Conservation (phyloP, 352 stramenopile species). For the Aphanomyces stellatus region DNA sequence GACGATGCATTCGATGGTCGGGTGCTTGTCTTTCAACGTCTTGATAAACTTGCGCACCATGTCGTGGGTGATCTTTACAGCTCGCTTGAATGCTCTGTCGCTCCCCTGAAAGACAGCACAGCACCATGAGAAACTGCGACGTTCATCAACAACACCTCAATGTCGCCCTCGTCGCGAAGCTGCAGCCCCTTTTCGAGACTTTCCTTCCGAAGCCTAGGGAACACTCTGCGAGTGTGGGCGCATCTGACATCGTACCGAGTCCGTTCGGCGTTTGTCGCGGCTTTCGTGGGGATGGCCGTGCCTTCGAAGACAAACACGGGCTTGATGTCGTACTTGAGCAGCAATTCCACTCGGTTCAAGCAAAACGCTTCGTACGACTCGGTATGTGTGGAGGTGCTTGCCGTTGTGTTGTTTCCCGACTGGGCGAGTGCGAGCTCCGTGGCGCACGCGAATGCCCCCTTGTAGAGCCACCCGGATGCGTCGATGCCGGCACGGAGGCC, state of each 20-base stretch:
- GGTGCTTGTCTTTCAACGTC: conserved; percentile 41
- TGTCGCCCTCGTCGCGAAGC: conserved; percentile 12
- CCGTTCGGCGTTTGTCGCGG: conserved; percentile 38
- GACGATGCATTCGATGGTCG: conserved; percentile 86
- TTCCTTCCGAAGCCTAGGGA: neutral
- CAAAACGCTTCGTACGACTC: conserved; percentile 74
- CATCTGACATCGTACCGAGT: conserved; percentile 27
- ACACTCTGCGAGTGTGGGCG: neutral
- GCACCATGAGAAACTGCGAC: neutral
- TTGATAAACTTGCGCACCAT: conserved; percentile 66
- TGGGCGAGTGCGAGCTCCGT: conserved; percentile 65
- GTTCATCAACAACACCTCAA: no score
- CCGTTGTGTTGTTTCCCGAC: neutral
- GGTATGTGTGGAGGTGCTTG: neutral
- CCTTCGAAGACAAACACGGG: conserved; percentile 93
- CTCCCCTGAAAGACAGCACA: neutral
- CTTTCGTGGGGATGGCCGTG: conserved; percentile 82
- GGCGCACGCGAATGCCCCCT: conserved; percentile 82
- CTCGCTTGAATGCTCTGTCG: conserved; percentile 35
- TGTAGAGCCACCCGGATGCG: conserved; percentile 80
- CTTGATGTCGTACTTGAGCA: conserved; percentile 76
- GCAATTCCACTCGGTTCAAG: conserved; percentile 80
- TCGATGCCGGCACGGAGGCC: conserved; percentile 71
- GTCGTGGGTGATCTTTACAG: conserved; percentile 54
- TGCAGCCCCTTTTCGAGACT: conserved; percentile 20